A percentile compares a stretch with the other conserved stretches of the same genome.
Evolutionary conservation across 1,284 basidiomycete species (phyloP).

Genomic region (Apiotrichum sp.): DNA sequence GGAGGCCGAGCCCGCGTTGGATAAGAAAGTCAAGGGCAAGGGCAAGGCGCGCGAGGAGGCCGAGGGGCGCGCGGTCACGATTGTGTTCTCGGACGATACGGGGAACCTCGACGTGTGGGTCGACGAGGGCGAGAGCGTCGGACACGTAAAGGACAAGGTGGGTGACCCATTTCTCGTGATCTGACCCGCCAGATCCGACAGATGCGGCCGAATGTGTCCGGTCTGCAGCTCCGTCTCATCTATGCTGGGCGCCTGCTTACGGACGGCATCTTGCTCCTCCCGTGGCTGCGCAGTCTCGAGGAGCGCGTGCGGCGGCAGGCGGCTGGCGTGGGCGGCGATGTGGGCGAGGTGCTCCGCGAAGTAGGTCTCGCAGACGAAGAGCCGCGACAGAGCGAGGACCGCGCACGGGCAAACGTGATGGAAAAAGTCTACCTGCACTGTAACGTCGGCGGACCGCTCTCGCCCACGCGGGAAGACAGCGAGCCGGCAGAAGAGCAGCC

Average conservation of each 20-base stretch:
- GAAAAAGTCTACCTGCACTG: slow-evolving; percentile 70
- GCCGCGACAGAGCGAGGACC: slow-evolving; percentile 12
- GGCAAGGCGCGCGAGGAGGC: not conserved
- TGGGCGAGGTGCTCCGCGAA: slow-evolving; percentile 40
- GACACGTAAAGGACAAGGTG: slow-evolving; percentile 69
- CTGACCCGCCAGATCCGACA: slow-evolving; percentile 57
- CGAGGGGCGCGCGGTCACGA: slow-evolving; percentile 47
- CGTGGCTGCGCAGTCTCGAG: slow-evolving; percentile 65
- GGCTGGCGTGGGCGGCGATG: slow-evolving; percentile 32
- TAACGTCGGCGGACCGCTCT: slow-evolving; percentile 67
- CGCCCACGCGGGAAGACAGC: slow-evolving; percentile 26
- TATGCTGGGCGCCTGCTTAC: slow-evolving; percentile 77
- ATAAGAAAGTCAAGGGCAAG: not conserved
- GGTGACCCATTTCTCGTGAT: slow-evolving; percentile 49
- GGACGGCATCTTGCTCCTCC: slow-evolving; percentile 64
- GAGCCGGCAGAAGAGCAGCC: slow-evolving; percentile 50
- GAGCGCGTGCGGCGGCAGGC: slow-evolving; percentile 57
- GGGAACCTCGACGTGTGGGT: slow-evolving; percentile 55
- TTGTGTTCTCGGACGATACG: slow-evolving; percentile 58
- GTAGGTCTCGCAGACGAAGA: slow-evolving; percentile 23
- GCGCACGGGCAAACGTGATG: slow-evolving; percentile 1
- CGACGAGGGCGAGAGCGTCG: slow-evolving; percentile 57
- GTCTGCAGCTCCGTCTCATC: slow-evolving; percentile 70
- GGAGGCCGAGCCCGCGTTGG: not conserved
- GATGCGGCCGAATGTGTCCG: slow-evolving; percentile 58